These are phyloP conservation scores for Candolleomyces aberdarensis DNA, from an alignment of 768 basidiomycete genomes.

Conservation along the genomic window DNA sequence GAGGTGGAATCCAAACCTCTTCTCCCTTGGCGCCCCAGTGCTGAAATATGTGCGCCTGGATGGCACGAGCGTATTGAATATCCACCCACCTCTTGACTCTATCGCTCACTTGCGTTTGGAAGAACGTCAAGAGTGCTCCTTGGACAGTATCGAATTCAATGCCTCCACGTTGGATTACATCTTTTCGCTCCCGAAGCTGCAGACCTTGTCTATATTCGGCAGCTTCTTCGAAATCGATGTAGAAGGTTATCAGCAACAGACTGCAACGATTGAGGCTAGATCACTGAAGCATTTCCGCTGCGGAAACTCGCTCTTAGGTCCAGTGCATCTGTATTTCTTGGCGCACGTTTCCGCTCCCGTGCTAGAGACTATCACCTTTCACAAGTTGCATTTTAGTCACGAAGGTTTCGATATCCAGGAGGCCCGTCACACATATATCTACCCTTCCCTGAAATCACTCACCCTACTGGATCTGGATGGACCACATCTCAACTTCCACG, in stretches of 20 bases:
- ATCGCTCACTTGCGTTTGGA: constrained; percentile 18
- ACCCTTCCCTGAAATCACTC: background rate
- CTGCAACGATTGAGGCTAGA: constrained; percentile 7
- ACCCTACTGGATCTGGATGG: background rate
- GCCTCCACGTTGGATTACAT: constrained; percentile 9
- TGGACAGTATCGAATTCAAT: background rate
- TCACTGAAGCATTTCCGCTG: constrained; percentile 16
- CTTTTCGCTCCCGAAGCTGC: constrained; percentile 12
- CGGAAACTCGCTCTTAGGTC: background rate
- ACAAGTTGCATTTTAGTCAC: background rate
- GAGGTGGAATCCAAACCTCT: constrained; percentile 8
- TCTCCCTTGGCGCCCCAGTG: constrained; percentile 16
- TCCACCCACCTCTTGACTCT: constrained; percentile 14
- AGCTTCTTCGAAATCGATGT: background rate
- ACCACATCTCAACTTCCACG: background rate
- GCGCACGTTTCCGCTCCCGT: constrained; percentile 13
- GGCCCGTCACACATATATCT: background rate
- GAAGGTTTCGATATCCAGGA: background rate
- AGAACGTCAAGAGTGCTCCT: background rate
- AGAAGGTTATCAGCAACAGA: background rate
- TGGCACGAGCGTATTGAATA: background rate
- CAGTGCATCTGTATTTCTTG: constrained; percentile 7
- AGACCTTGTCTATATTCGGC: constrained; percentile 15
- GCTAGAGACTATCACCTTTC: constrained; percentile 17
- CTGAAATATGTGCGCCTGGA: constrained; percentile 15